These are phyloP conservation scores for Coemansia sp. DNA, from an alignment of 192 early-diverging fungal genomes.

Conservation along the genomic window DNA sequence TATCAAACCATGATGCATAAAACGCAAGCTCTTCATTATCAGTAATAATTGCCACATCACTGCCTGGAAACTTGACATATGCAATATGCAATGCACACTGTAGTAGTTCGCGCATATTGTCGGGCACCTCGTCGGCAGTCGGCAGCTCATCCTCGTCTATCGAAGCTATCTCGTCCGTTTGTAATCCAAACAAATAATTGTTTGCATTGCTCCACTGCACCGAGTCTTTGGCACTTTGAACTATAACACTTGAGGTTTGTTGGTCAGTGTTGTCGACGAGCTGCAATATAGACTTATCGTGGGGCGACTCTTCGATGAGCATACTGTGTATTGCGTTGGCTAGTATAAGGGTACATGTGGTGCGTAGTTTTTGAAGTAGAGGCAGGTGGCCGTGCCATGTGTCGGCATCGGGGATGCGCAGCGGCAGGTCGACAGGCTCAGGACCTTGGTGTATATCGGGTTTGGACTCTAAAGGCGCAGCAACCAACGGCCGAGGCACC, in stretches of 20 bases:
- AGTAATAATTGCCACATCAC: slow-evolving; percentile 16
- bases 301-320: neutral
- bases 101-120: slow-evolving; percentile 19
- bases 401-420: slow-evolving; percentile 20
- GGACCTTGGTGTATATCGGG: neutral
- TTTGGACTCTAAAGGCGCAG: neutral
- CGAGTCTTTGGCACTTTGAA: neutral
- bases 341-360: slow-evolving; percentile 4
- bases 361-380: slow-evolving; percentile 12
- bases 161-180: neutral
- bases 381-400: slow-evolving; percentile 18
- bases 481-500: neutral
- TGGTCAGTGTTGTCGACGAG: neutral
- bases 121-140: slow-evolving; percentile 29
- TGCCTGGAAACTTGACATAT: slow-evolving; percentile 2
- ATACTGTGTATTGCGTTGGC: neutral
- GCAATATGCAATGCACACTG: slow-evolving; percentile 21
- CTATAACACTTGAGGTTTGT: neutral
- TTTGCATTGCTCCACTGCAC: slow-evolving; percentile 25
- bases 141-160: slow-evolving; percentile 36
- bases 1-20: slow-evolving; percentile 45
- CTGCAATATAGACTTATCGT: neutral
- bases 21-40: slow-evolving; percentile 40
- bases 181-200: slow-evolving; percentile 9
- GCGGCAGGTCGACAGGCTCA: neutral